These are phyloP conservation scores for Symmetrospora coprosmae DNA, from an alignment of 768 basidiomycete species.

Conservation along the genomic window DNA sequence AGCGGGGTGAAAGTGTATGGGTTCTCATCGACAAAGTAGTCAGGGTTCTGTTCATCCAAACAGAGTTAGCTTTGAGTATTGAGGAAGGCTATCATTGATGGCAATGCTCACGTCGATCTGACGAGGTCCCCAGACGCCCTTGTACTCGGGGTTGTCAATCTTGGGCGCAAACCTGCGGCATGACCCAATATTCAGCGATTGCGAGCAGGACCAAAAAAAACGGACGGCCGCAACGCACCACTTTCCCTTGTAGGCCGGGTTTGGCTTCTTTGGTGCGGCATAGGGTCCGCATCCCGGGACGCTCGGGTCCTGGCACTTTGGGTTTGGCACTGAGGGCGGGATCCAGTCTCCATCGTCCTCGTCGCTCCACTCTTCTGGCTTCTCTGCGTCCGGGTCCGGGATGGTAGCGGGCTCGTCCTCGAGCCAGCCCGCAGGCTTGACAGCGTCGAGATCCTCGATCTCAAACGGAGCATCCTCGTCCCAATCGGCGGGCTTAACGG, in stretches of 20 bases:
- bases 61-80: not conserved
- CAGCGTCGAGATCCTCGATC: conserved; percentile 70
- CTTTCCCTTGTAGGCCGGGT: conserved; percentile 72
- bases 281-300: conserved; percentile 92
- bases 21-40: conserved; percentile 66
- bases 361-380: conserved; percentile 99
- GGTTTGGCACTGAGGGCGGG: conserved; percentile 74
- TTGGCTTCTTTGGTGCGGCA: conserved; percentile 43
- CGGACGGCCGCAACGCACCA: no score
- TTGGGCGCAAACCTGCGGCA: conserved; percentile 48
- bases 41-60: conserved; percentile 30
- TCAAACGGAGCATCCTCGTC: conserved; percentile 92
- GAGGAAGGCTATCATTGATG: not conserved
- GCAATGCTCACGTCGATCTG: conserved; percentile 46
- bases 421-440: conserved; percentile 90
- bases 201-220: no score
- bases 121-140: conserved; percentile 80
- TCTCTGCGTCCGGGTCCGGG: conserved; percentile 67
- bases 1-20: conserved; percentile 44
- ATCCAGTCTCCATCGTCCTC: conserved; percentile 99
- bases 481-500: conserved; percentile 77
- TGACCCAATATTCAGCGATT: no score
- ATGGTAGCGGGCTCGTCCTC: conserved; percentile 66
- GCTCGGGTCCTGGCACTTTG: conserved; percentile 65
- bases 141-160: conserved; percentile 96